Base-by-base conservation (phyloP, 2,329 filamentous ascomycete genomes). In the Stagonosporopsis cucurbitacearum region DNA sequence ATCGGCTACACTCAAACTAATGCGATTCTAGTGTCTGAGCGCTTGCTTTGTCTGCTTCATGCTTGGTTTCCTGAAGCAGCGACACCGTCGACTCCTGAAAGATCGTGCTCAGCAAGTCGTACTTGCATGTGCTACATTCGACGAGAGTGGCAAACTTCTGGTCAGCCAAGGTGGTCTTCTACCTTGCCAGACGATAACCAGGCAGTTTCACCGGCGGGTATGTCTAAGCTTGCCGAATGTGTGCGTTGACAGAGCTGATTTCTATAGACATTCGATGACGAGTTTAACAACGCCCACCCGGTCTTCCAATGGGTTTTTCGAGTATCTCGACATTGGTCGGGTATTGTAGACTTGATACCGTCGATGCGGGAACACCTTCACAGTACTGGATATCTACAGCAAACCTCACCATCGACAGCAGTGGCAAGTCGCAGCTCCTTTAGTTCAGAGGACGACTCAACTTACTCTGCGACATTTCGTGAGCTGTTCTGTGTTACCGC, bases 271-370 rank as follows among this genome's bases (percentile, higher is more conserved):
- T 85, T 88, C 49, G 86, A 88, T 57, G 91, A 96, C 57, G 85
- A 88, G 13, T 93, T 96, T 67, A 87, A 86, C 52, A 86, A 87
- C 22, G 84, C 86, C 0, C 91, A 96, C 69, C 86, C 90, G 0
- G 86, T 93, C 1, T 96, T 95, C 74, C 86, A 92, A 45, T 96
- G 92, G 92, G 88, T 95, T 67, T 96, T 90, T 70, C 85, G 90
- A 53, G 90, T 91, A 2, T 91, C 90, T 6, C 84, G 87, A 55
- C 89, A 92, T 72, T 96, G 92, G 92, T 71, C 77, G 7, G 83
- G 85, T 36, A 82, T 96, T 23, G 81, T 81, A 50, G 84, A 86
- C 40, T 79, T 95, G 5, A 80, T 96, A 22, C 84, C 84, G 6
- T 84, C 84, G 37, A 96, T 96, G 88, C 83, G 83, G 50, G 81